Base-by-base conservation (phyloP, 2,329 filamentous ascomycete genomes). In the Pseudogymnoascus sp. region DNA sequence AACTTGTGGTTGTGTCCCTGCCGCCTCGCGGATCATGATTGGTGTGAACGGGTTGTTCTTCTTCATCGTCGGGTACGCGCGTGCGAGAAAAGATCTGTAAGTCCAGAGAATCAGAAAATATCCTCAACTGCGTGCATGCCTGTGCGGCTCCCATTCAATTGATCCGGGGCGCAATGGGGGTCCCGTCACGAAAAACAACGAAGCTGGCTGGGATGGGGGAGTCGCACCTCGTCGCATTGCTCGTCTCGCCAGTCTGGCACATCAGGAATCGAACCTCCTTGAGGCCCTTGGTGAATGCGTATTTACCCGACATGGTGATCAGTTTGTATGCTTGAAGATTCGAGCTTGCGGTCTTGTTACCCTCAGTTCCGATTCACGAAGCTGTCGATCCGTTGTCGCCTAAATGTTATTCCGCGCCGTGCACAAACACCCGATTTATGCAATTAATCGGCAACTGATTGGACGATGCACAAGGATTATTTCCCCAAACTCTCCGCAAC, bases 11-110 rank as follows among this genome's bases (percentile, higher is more conserved):
- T 88, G 78, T 59, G 89, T 90, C 70, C 89, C 90, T 67, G 83
- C 78, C 59, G 92, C 94, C 79, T 97, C 94, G 72, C 94, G 89
- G 71, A 99, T 85, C 79, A 99, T 80, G 75, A 99, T 97, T 59
- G 94, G 94, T 56, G 83, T 92, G 75, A 89, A 79, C 61, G 94
- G 94, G 79, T 99, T 99, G 82, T 92, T 89, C 81, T 95, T 95
- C 85, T 99, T 99, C 92, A 99, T 97, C 62, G 89, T 94, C 52
- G 94, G 94, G 76, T 99, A 99, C 66, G 91, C 86, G 73, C 90
- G 85, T 65, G 86, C 87, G 66, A 99, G 81, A 77, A 99, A 99
- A 28, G 88, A 86, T 74, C 94, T 96, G 68, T 57, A 23, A 19
- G 26, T 18, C 8, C 58, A 26, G 13, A 30, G 12, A 52, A 52